Evolutionary conservation across 2,329 filamentous ascomycete species (phyloP), one percentile per base, ranked within the genome.

Genomic region (Colletotrichum horii): DNA sequence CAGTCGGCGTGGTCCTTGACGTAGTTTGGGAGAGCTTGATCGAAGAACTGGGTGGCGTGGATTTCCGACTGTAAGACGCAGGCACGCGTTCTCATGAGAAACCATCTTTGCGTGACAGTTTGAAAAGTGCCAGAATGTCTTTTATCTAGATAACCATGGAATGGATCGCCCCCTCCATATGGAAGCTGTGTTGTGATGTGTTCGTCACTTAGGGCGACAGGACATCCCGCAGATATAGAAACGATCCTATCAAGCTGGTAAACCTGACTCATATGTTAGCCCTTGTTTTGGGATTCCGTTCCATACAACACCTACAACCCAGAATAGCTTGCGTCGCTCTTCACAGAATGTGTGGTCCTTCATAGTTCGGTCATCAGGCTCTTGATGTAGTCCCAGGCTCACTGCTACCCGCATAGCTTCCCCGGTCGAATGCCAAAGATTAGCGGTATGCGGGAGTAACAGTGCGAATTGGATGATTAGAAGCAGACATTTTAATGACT

Each of bases 251-350:
- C 43, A 2, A 52, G 43, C n/a, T 22, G 43, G 43, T 52, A 52
- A 14, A 52, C n/a, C 43, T 52, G 11, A 14, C 14, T 22, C 0
- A 52, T n/a, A 22, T 24, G 2, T 52, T 24, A 52, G 43, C n/a
- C 22, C 6, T 22, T 14, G 43, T 22, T 52, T 12, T n/a, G 3
- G 12, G 8, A 14, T 14, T 4, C 0, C 0, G 4, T 4, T 2
- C 4, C 11, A 52, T 14, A 52, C 43, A 14, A 8, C 1, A 52
- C 43, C 11, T 52, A 52, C 43, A 14, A 24, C 12, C 43, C 43
- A 52, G 22, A 52, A 52, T 3, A 52, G 11, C 43, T 52, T 52
- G 43, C 43, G 43, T 24, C 43, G 43, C 43, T 52, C 43, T 52
- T 52, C 43, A n/a, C 43, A 22, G 11, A 22, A 3, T 52, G 14